Percentiles rank a stretch among this genome's conserved stretches.
Evolutionary conservation across 225 moss, liverwort and hornwort genomes (phyloP).

Genomic region (Neckera pumila): DNA sequence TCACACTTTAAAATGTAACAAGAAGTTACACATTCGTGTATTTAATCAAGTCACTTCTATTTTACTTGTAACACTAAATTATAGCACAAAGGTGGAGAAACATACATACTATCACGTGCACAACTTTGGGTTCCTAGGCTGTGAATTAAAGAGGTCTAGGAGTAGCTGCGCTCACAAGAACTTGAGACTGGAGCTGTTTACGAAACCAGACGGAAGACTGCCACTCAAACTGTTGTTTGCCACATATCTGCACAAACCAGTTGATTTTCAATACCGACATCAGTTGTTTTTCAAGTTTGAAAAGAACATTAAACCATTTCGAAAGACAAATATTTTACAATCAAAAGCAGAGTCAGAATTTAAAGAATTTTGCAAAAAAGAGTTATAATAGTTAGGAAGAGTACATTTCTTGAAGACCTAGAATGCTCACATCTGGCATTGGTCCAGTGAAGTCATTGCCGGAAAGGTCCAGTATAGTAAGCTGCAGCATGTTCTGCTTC

Average conservation of each 20-base stretch:
- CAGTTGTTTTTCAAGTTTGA: neutral
- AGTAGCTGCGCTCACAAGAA: constrained; percentile 1
- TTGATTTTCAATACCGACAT: neutral
- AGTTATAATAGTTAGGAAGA: neutral
- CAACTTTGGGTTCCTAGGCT: neutral
- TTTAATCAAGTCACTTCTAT: neutral
- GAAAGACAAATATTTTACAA: neutral
- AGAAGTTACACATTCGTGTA: neutral
- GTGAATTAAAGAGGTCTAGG: neutral
- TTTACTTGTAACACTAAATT: neutral
- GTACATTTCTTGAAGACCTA: constrained; percentile 7
- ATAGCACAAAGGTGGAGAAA: too few relatives aligned
- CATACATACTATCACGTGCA: neutral
- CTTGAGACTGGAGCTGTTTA: constrained; percentile 1
- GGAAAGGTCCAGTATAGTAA: constrained; percentile 10
- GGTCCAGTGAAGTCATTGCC: neutral
- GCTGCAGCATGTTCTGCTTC: neutral
- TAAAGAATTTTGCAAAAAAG: neutral
- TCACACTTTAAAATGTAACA: neutral
- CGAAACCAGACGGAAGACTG: neutral
- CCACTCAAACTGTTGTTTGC: constrained; percentile 8
- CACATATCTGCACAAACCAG: constrained; percentile 4
- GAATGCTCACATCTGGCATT: neutral
- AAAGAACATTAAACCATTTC: neutral
- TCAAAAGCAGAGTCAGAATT: neutral